These are phyloP conservation scores for Polyplosphaeria fusca DNA, from an alignment of 495 filamentous ascomycete species.

Conservation along the genomic window DNA sequence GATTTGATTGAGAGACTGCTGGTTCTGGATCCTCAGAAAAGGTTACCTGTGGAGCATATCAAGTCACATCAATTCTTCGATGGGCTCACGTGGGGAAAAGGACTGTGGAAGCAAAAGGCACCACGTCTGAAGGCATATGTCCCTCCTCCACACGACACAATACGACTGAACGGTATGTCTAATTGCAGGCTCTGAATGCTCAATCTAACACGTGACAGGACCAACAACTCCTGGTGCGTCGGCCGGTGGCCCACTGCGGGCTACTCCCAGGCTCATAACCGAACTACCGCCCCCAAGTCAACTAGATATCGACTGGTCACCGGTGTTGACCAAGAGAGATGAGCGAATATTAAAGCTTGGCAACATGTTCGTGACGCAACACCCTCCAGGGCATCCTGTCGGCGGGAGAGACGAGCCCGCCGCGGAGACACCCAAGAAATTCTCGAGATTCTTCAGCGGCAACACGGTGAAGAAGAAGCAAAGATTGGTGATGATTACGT, in stretches of 20 bases:
- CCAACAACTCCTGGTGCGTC: slow-evolving; percentile 47
- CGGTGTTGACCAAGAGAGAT: slow-evolving; percentile 83
- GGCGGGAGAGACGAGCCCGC: slow-evolving; percentile 61
- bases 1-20: slow-evolving; percentile 91
- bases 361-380: slow-evolving; percentile 76
- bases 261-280: slow-evolving; percentile 81
- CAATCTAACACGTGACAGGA: slow-evolving; percentile 37
- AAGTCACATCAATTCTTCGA: slow-evolving; percentile 97
- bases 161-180: slow-evolving; percentile 76
- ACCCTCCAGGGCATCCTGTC: slow-evolving; percentile 66
- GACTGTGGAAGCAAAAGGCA: slow-evolving; percentile 86
- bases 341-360: slow-evolving; percentile 95
- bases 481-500: slow-evolving; percentile 92
- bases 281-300: slow-evolving; percentile 95
- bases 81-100: slow-evolving; percentile 79
- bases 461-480: slow-evolving; percentile 89
- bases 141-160: slow-evolving; percentile 74
- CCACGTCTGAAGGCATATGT: slow-evolving; percentile 85
- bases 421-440: slow-evolving; percentile 69
- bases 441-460: slow-evolving; percentile 88
- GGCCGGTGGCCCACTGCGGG: slow-evolving; percentile 47
- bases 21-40: slow-evolving; percentile 80
- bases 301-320: slow-evolving; percentile 98
- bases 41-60: slow-evolving; percentile 93
- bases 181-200: too few relatives aligned